phyloP scores from a whole-genome alignment of 441 rosid species.

The Isatis lusitanica region DNA sequence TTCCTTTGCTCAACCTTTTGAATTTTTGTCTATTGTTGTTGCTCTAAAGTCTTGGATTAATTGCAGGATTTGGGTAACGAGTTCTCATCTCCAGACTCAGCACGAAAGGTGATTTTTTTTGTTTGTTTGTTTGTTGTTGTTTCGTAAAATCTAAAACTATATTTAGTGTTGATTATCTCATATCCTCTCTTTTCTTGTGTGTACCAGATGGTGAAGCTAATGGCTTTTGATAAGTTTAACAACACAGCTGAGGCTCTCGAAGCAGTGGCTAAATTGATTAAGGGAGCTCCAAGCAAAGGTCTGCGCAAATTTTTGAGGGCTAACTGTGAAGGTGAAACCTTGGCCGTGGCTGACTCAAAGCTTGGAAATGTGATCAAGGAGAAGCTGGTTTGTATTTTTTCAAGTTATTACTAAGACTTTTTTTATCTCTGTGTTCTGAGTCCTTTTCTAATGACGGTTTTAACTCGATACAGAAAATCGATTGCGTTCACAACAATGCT shows the following conservation, averaged over 20 bases:
- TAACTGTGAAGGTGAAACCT: constrained; percentile 65
- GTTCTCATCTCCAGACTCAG: constrained; percentile 56
- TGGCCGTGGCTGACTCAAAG: constrained; percentile 88
- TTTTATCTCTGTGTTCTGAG: neutral
- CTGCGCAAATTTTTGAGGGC: constrained; percentile 69
- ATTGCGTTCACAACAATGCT: constrained; percentile 79
- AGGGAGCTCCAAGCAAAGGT: constrained; percentile 68
- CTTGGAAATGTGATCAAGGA: constrained; percentile 94
- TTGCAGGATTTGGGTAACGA: constrained; percentile 69
- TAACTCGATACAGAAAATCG: constrained; percentile 63
- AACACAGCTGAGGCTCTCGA: constrained; percentile 88
- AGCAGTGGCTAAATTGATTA: constrained; percentile 68
- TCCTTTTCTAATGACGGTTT: constrained; percentile 4
- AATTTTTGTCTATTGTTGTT: neutral
- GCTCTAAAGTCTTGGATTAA: neutral
- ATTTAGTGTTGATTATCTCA: constrained; percentile 11
- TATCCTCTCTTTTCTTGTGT: neutral
- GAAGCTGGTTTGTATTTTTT: constrained; percentile 57
- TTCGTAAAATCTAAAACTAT: neutral
- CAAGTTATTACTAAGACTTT: neutral
- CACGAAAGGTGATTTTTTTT: constrained; percentile 53
- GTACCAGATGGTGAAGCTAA: constrained; percentile 67
- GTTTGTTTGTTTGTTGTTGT: neutral
- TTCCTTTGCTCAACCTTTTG: neutral
- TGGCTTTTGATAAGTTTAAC: constrained; percentile 82